Evolutionary conservation across 495 filamentous ascomycete species (phyloP).

Genomic region (Hypoxylon lenormandii): DNA sequence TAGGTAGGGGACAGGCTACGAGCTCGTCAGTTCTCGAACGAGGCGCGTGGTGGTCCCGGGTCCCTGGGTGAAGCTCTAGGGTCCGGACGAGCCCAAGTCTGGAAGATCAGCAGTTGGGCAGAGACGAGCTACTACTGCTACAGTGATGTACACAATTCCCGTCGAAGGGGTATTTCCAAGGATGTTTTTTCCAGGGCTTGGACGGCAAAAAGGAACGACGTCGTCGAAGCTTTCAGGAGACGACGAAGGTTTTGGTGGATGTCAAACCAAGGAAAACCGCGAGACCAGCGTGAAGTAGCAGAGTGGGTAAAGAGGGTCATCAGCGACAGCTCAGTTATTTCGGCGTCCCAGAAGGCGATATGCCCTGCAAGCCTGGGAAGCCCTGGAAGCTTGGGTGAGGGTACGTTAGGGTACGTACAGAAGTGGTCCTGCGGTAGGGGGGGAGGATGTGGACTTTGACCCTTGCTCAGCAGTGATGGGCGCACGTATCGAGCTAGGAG

Average conservation of each 20-base stretch:
- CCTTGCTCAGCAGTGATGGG: conserved; percentile 33
- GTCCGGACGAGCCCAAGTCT: conserved; percentile 50
- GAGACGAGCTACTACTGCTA: conserved; percentile 46
- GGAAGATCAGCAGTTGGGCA: conserved; percentile 57
- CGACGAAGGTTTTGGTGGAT: conserved; percentile 46
- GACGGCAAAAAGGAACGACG: conserved; percentile 40
- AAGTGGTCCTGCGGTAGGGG: conserved; percentile 7
- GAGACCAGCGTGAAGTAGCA: conserved; percentile 40
- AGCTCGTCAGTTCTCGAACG: conserved; percentile 48
- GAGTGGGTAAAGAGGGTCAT: conserved; percentile 50
- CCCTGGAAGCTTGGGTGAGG: conserved; percentile 35
- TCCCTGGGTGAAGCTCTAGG: conserved; percentile 48
- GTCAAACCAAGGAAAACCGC: conserved; percentile 47
- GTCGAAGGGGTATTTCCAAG: conserved; percentile 31
- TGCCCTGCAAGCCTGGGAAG: conserved; percentile 31
- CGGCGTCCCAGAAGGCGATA: conserved; percentile 45
- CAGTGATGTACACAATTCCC: conserved; percentile 26
- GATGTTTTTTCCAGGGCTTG: conserved; percentile 25
- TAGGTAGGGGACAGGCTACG: conserved; percentile 39
- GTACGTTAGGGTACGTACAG: conserved; percentile 20
- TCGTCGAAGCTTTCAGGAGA: conserved; percentile 46
- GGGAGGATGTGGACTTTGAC: conserved; percentile 8
- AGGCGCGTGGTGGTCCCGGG: conserved; percentile 48
- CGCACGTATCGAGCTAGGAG: conserved; percentile 34
- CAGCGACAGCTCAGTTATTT: conserved; percentile 46